Conservation (phyloP, 1,284 basidiomycete genomes). For the Flammula alnicola region DNA sequence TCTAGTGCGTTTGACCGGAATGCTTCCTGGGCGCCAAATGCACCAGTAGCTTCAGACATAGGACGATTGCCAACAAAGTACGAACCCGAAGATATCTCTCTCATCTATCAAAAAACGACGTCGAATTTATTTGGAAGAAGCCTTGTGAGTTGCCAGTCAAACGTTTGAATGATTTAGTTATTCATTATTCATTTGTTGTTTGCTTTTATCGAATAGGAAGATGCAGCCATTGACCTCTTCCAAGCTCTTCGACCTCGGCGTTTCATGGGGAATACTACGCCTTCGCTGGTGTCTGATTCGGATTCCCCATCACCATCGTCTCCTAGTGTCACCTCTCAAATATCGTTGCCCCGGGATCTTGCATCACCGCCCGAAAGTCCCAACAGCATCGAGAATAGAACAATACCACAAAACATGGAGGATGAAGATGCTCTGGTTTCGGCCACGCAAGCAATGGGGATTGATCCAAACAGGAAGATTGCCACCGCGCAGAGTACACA, state of each 20-base stretch:
- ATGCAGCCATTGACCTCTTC: constrained; percentile 9
- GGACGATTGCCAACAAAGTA: too few relatives aligned
- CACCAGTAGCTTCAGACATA: too few relatives aligned
- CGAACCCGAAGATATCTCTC: background rate
- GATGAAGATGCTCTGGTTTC: constrained; percentile 3
- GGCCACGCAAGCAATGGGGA: constrained; percentile 2
- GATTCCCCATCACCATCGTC: constrained; percentile 11
- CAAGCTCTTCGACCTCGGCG: background rate
- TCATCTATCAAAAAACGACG: constrained; percentile 3
- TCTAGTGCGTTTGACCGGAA: too few relatives aligned
- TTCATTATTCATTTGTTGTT: background rate
- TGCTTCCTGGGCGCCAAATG: too few relatives aligned
- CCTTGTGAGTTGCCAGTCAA: constrained; percentile 13
- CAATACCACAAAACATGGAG: background rate
- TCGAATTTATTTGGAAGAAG: constrained; percentile 14
- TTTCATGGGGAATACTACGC: constrained; percentile 1
- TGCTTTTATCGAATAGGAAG: constrained; percentile 3
- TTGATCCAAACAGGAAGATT: background rate
- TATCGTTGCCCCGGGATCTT: background rate
- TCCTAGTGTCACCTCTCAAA: constrained; percentile 6
- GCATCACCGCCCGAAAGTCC: background rate
- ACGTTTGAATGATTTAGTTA: background rate
- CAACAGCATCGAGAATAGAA: too few relatives aligned
- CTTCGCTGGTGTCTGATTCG: constrained; percentile 16
- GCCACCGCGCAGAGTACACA: background rate